These are phyloP conservation scores for Neurospora sp. DNA, from an alignment of 495 filamentous ascomycete genomes.

Conservation along the genomic window DNA sequence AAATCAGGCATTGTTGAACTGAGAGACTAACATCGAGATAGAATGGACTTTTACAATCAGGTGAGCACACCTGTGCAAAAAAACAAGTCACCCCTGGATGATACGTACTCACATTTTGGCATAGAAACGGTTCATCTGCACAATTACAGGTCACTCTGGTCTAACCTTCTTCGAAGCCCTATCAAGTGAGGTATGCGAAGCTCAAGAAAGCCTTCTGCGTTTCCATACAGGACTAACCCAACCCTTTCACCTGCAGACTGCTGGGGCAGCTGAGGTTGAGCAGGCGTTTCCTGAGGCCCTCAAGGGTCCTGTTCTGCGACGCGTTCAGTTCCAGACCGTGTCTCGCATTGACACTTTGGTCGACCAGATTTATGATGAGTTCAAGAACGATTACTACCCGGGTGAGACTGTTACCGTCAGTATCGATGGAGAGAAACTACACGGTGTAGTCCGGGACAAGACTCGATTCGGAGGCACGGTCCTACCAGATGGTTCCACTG, in stretches of 20 bases:
- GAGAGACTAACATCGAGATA: slow-evolving; percentile 25
- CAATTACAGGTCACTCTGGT: slow-evolving; percentile 87
- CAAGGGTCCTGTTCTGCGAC: slow-evolving; percentile 79
- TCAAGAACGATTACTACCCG: slow-evolving; percentile 87
- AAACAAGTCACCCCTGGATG: neutral
- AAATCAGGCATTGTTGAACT: neutral
- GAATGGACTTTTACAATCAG: slow-evolving; percentile 91
- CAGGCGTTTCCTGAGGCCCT: slow-evolving; percentile 83
- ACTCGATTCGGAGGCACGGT: slow-evolving; percentile 55
- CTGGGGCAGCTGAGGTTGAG: slow-evolving; percentile 81
- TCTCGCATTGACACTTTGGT: slow-evolving; percentile 86
- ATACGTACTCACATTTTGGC: slow-evolving; percentile 6
- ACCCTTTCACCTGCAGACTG: slow-evolving; percentile 41
- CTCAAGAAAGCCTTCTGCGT: neutral
- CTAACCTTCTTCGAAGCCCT: slow-evolving; percentile 91
- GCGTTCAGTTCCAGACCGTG: slow-evolving; percentile 83
- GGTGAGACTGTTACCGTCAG: slow-evolving; percentile 75
- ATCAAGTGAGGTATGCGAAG: slow-evolving; percentile 71
- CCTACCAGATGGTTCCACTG: slow-evolving; percentile 53
- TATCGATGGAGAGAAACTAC: slow-evolving; percentile 58
- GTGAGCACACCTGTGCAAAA: slow-evolving; percentile 28
- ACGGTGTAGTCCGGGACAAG: slow-evolving; percentile 79
- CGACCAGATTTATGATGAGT: slow-evolving; percentile 58
- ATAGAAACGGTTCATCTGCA: slow-evolving; percentile 82
- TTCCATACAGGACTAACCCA: neutral